A percentile compares a stretch with the other conserved stretches of the same genome.
Conservation (phyloP, 495 filamentous ascomycete species). For the Clavariopsis aquatica region DNA sequence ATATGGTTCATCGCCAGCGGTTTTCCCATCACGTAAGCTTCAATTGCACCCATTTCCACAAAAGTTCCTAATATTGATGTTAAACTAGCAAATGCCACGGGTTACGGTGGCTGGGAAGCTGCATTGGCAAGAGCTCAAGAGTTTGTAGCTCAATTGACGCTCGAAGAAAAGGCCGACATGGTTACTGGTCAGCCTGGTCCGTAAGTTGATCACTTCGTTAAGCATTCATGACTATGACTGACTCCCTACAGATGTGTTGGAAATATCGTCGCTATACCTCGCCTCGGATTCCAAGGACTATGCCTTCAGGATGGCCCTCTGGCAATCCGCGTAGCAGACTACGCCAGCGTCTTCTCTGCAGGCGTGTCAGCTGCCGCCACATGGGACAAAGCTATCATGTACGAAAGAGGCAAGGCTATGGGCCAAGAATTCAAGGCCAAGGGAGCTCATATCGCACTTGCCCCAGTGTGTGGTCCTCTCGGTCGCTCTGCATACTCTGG, state of each 20-base stretch:
- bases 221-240: neutral
- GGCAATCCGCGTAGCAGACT: constrained; percentile 60
- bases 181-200: constrained; percentile 46
- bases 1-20: constrained; percentile 16
- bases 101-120: constrained; percentile 20
- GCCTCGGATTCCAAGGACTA: constrained; percentile 61
- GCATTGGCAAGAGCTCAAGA: constrained; percentile 49
- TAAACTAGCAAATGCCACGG: constrained; percentile 42
- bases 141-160: constrained; percentile 58
- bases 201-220: neutral
- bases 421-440: constrained; percentile 39
- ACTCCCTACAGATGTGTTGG: constrained; percentile 50
- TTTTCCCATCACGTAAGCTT: constrained; percentile 17
- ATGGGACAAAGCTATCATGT: constrained; percentile 30
- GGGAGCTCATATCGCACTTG: constrained; percentile 37
- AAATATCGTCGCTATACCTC: constrained; percentile 52
- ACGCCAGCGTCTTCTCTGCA: constrained; percentile 52
- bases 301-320: constrained; percentile 66
- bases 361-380: constrained; percentile 34
- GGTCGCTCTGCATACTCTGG: constrained; percentile 55
- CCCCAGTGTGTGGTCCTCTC: constrained; percentile 58
- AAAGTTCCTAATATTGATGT: neutral
- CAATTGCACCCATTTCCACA: constrained; percentile 40
- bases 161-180: constrained; percentile 61
- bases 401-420: constrained; percentile 35